phyloP scores from a whole-genome alignment of 2,329 filamentous ascomycete species.

The Botryosphaeria agaves region DNA sequence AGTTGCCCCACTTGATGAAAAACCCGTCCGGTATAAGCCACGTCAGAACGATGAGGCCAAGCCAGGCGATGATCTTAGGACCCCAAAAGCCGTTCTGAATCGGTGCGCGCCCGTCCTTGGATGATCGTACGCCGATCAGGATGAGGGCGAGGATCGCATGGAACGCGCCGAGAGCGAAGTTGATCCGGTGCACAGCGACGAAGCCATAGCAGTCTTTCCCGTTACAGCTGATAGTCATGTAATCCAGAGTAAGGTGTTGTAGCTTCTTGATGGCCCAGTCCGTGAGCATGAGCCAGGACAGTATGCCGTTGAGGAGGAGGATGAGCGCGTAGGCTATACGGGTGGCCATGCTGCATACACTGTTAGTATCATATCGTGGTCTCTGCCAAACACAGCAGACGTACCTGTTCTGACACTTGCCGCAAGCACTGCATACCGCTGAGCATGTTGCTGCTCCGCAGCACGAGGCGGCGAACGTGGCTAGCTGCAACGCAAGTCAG shows the following conservation, averaged over 20 bases:
- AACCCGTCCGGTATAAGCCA: constrained; percentile 93
- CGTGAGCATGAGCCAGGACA: constrained; percentile 98
- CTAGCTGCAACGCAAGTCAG: constrained; percentile 33
- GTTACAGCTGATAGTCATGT: constrained; percentile 78
- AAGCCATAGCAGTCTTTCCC: constrained; percentile 88
- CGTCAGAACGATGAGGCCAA: constrained; percentile 70
- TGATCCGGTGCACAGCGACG: constrained; percentile 92
- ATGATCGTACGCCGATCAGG: constrained; percentile 71
- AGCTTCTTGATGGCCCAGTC: constrained; percentile 96
- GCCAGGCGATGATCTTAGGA: constrained; percentile 82
- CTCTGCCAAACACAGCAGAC: too few relatives aligned
- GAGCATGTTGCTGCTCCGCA: constrained; percentile 95
- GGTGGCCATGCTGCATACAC: constrained; percentile 87
- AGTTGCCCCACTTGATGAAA: constrained; percentile 93
- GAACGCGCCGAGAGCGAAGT: constrained; percentile 90
- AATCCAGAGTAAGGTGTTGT: constrained; percentile 80
- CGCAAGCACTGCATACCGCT: constrained; percentile 86
- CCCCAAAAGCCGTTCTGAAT: constrained; percentile 99
- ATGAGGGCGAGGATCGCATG: constrained; percentile 74
- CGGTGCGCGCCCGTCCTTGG: constrained; percentile 70
- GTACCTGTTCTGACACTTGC: constrained; percentile 91
- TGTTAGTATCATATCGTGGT: too few relatives aligned
- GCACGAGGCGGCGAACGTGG: constrained; percentile 73
- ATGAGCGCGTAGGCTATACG: constrained; percentile 93
- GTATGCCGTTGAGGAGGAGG: constrained; percentile 86